phyloP scores from a whole-genome alignment of 2,329 filamentous ascomycete species.

The Hypoxylon sp. region DNA sequence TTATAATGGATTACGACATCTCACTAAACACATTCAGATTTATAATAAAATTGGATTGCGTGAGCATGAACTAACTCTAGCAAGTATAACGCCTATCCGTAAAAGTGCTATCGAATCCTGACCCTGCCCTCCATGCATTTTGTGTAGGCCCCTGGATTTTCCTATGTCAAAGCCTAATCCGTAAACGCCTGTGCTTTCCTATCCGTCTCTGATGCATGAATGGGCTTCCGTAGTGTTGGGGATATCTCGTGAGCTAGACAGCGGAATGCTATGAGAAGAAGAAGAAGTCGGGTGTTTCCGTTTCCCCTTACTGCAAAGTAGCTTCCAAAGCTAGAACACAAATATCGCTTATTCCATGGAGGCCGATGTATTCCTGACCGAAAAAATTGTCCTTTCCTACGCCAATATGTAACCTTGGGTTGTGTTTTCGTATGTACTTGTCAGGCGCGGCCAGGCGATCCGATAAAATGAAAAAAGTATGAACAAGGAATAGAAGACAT shows the following conservation, averaged over 20 bases:
- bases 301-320: background rate
- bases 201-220: conserved; percentile 10
- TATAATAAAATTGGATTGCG: background rate
- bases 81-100: background rate
- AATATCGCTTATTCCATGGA: conserved; percentile 5
- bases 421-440: conserved; percentile 19
- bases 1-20: background rate
- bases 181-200: background rate
- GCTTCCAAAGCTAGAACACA: background rate
- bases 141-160: conserved; percentile 10
- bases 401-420: background rate
- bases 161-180: background rate
- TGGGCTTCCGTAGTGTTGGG: background rate
- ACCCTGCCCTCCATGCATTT: conserved; percentile 15
- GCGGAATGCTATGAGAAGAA: background rate
- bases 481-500: conserved; percentile 26
- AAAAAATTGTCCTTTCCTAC: background rate
- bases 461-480: conserved; percentile 22
- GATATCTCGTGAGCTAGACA: background rate
- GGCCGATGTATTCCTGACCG: conserved; percentile 7
- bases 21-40: background rate
- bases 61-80: background rate
- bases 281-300: background rate
- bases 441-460: conserved; percentile 23
- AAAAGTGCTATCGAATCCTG: background rate